These are phyloP conservation scores for Candida dubliniensis DNA, from an alignment of 1,139 yeast genomes.

Conservation along the genomic window DNA sequence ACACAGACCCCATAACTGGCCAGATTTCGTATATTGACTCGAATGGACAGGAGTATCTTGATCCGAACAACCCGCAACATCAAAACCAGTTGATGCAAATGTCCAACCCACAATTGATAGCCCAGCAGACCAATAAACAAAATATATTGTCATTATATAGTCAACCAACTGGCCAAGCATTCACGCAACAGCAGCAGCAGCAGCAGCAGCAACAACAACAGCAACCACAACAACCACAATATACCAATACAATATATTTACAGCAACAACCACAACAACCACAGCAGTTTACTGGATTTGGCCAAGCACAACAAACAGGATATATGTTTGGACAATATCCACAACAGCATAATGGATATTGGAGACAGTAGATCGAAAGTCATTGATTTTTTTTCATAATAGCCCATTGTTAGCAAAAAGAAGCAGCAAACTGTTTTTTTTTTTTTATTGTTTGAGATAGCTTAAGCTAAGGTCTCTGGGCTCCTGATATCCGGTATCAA, in stretches of 20 bases:
- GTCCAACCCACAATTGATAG: constrained; percentile 40
- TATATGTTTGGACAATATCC: constrained; percentile 14
- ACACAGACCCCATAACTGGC: constrained; percentile 63
- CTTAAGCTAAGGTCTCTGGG: no score
- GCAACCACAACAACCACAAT: constrained; percentile 23
- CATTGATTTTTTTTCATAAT: background rate
- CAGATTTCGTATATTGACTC: constrained; percentile 58
- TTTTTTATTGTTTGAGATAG: no score
- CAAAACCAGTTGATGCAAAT: constrained; percentile 51
- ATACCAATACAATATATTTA: constrained; percentile 10
- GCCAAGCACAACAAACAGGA: constrained; percentile 16
- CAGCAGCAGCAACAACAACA: constrained; percentile 21
- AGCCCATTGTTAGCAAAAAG: background rate
- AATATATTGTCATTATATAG: constrained; percentile 42
- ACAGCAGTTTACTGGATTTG: constrained; percentile 14
- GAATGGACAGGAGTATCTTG: constrained; percentile 60
- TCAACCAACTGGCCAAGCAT: constrained; percentile 34
- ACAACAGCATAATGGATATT: constrained; percentile 16
- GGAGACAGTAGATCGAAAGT: constrained; percentile 6
- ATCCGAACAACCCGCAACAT: constrained; percentile 54
- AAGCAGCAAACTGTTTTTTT: no score
- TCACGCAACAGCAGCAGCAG: constrained; percentile 19
- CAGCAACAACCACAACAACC: constrained; percentile 22
- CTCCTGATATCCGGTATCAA: no score
- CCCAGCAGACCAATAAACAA: constrained; percentile 47